phyloP scores from a whole-genome alignment of 495 filamentous ascomycete species.

The Bryoglossum gracile region DNA sequence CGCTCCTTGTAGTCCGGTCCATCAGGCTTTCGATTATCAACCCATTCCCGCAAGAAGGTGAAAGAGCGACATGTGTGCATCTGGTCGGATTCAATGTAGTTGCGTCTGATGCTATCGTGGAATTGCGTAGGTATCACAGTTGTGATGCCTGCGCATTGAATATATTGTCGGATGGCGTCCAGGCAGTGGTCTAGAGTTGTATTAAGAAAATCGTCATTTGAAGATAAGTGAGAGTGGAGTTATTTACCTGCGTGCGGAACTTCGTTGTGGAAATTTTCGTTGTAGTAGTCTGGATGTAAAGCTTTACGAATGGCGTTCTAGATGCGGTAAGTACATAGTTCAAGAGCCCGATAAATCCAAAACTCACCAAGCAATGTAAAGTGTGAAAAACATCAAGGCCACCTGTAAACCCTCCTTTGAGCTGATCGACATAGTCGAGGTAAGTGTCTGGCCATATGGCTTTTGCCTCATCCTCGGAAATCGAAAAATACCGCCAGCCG shows the following conservation, averaged over 20 bases:
- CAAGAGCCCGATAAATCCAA: too few relatives aligned
- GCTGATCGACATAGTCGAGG: slow-evolving; percentile 8
- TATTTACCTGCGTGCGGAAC: slow-evolving; percentile 1
- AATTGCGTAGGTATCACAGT: slow-evolving; percentile 18
- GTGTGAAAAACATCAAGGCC: slow-evolving; percentile 16
- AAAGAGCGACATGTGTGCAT: slow-evolving; percentile 18
- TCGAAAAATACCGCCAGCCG: slow-evolving; percentile 12
- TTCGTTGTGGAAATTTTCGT: neutral
- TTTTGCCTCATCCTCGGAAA: slow-evolving; percentile 17
- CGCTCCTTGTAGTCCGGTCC: slow-evolving; percentile 4
- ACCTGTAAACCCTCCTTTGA: slow-evolving; percentile 8
- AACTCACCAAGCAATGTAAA: slow-evolving; percentile 6
- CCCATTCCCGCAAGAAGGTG: slow-evolving; percentile 5
- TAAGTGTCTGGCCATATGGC: slow-evolving; percentile 7
- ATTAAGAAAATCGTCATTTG: too few relatives aligned
- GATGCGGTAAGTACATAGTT: too few relatives aligned
- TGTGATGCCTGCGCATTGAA: slow-evolving; percentile 21
- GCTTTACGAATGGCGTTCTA: slow-evolving; percentile 4
- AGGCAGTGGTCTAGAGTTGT: slow-evolving; percentile 20
- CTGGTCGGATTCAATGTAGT: slow-evolving; percentile 20
- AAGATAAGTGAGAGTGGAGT: neutral
- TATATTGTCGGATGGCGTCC: slow-evolving; percentile 18
- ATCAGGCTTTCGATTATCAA: neutral
- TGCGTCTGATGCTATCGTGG: slow-evolving; percentile 3
- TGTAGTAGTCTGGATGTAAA: slow-evolving; percentile 6